Percentiles rank a stretch among this genome's conserved stretches.
Evolutionary conservation across 345 rosid genomes (phyloP).

Genomic region (Acer saccharum): DNA sequence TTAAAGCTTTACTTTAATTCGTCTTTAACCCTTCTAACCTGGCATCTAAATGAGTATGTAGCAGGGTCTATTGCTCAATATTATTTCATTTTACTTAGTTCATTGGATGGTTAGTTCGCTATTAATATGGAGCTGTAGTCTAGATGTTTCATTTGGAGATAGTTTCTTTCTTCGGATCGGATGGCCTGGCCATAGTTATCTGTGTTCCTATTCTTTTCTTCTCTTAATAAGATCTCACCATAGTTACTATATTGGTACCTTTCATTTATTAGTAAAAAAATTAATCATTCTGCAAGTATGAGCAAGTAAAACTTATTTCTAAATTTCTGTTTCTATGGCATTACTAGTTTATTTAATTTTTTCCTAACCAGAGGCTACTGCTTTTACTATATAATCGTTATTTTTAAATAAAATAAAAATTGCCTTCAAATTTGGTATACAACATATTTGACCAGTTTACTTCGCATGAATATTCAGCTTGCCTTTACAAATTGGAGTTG

Average conservation of each 20-base stretch:
- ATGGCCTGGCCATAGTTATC: neutral
- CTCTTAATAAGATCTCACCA: neutral
- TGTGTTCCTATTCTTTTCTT: neutral
- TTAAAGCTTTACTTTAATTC: neutral
- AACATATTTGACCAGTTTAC: neutral
- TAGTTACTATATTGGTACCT: neutral
- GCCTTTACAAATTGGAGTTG: conserved; percentile 91
- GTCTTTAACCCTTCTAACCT: neutral
- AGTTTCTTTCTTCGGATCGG: neutral
- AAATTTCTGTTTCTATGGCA: neutral
- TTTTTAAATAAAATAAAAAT: neutral
- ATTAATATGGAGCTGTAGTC: neutral
- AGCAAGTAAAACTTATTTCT: neutral
- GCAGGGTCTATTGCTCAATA: neutral
- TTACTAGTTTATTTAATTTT: neutral
- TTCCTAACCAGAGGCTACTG: neutral
- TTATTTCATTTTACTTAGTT: neutral
- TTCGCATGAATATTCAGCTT: conserved; percentile 57
- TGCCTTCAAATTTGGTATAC: neutral
- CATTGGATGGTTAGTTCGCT: neutral
- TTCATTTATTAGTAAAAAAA: neutral
- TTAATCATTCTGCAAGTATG: neutral
- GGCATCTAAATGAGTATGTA: neutral
- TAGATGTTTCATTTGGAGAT: neutral
- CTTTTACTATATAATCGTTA: neutral